Evolutionary conservation across 768 basidiomycete genomes (phyloP).

Genomic region (Glaciozyma antarctica): DNA sequence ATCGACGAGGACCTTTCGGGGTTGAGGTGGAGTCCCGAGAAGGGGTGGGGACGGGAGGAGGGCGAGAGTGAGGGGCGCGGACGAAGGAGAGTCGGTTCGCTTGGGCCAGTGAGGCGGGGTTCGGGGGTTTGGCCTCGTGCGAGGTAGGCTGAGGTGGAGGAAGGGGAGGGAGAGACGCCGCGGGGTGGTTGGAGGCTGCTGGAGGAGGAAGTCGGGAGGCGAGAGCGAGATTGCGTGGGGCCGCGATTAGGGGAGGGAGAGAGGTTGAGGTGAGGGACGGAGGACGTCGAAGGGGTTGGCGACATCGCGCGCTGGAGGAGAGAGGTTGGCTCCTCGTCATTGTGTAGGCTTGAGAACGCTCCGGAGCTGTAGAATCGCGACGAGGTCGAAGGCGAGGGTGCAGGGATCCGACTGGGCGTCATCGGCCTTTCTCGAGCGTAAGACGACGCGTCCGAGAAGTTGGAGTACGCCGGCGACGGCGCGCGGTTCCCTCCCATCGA

Average conservation of each 20-base stretch:
- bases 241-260: constrained; percentile 5
- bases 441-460: constrained; percentile 19
- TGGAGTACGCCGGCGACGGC: constrained; percentile 2
- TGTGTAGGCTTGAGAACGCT: constrained; percentile 6
- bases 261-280: constrained; percentile 1
- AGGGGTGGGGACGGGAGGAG: constrained; percentile 13
- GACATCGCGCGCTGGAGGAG: constrained; percentile 26
- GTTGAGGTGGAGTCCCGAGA: no score
- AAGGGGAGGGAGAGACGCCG: constrained; percentile 46
- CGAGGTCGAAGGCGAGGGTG: constrained; percentile 9
- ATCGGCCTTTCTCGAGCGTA: constrained; percentile 9
- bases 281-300: constrained; percentile 8
- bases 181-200: constrained; percentile 10
- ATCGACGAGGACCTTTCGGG: background rate
- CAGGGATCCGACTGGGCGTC: constrained; percentile 26
- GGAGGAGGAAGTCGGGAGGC: constrained; percentile 35
- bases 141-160: constrained; percentile 34
- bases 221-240: constrained; percentile 32
- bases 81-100: constrained; percentile 42
- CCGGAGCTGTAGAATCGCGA: background rate
- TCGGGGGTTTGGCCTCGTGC: constrained; percentile 55
- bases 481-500: no score
- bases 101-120: constrained; percentile 50
- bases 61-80: constrained; percentile 1
- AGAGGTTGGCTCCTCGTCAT: constrained; percentile 9